Evolutionary conservation across 2,329 filamentous ascomycete genomes (phyloP).

Genomic region (Stachybotrys elegans): DNA sequence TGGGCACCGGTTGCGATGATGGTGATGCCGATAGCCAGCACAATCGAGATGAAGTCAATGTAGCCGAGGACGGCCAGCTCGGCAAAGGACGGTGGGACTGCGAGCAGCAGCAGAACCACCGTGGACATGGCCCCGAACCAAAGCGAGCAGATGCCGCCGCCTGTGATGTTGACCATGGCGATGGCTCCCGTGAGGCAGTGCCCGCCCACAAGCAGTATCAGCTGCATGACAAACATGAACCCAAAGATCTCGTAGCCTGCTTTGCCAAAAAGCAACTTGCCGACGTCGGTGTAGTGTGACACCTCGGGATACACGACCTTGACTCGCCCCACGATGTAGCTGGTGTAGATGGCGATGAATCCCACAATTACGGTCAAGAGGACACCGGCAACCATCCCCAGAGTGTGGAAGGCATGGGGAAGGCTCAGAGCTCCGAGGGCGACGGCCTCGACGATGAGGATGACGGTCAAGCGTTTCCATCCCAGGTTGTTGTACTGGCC

Average conservation of each 20-base stretch:
- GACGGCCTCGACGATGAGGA: conserved; percentile 47
- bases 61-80: conserved; percentile 37
- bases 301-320: conserved; percentile 44
- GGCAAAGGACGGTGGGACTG: conserved; percentile 33
- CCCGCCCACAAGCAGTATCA: conserved; percentile 60
- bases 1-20: conserved; percentile 55
- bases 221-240: conserved; percentile 51
- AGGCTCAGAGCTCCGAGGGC: conserved; percentile 43
- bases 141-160: conserved; percentile 37
- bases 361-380: conserved; percentile 28
- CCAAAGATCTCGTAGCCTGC: conserved; percentile 54
- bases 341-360: conserved; percentile 31
- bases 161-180: conserved; percentile 56
- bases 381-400: conserved; percentile 31
- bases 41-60: conserved; percentile 51
- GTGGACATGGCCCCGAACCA: conserved; percentile 31
- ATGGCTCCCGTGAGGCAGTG: conserved; percentile 62
- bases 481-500: too few species aligned
- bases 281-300: conserved; percentile 60
- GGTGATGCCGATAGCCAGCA: conserved; percentile 53
- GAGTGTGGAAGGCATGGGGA: conserved; percentile 35
- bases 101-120: conserved; percentile 30
- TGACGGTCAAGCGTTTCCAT: conserved; percentile 45
- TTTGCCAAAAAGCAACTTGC: conserved; percentile 50
- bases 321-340: conserved; percentile 32